Evolutionary conservation across 2,329 filamentous ascomycete species (phyloP).

Genomic region (Cytospora mali): DNA sequence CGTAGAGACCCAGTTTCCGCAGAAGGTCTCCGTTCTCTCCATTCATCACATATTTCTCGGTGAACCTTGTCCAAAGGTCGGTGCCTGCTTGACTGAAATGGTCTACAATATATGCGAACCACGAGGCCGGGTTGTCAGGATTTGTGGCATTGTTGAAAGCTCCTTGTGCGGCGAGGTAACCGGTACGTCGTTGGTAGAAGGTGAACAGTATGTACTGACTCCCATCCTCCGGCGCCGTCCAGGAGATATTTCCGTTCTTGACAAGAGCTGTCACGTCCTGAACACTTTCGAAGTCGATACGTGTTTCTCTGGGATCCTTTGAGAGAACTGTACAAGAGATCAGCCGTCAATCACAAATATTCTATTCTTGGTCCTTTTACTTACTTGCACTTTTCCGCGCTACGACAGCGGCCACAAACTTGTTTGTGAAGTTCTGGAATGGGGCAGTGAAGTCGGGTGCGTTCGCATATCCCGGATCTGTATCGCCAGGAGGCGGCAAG

Average conservation of each 20-base stretch:
- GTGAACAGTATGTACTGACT: slow-evolving; percentile 8
- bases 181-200: slow-evolving; percentile 16
- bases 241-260: slow-evolving; percentile 9
- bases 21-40: slow-evolving; percentile 19
- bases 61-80: slow-evolving; percentile 15
- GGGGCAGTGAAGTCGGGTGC: slow-evolving; percentile 11
- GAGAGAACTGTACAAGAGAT: neutral
- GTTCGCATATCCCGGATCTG: slow-evolving; percentile 13
- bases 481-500: slow-evolving; percentile 8
- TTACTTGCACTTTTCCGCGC: slow-evolving; percentile 8
- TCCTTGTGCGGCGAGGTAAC: slow-evolving; percentile 19
- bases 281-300: slow-evolving; percentile 8
- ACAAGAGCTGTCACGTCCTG: slow-evolving; percentile 13
- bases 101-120: slow-evolving; percentile 19
- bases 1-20: slow-evolving; percentile 12
- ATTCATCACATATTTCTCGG: slow-evolving; percentile 20
- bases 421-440: slow-evolving; percentile 15
- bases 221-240: slow-evolving; percentile 11
- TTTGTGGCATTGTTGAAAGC: slow-evolving; percentile 19
- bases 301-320: slow-evolving; percentile 8
- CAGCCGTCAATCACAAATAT: neutral
- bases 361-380: neutral
- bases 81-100: slow-evolving; percentile 20
- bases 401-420: slow-evolving; percentile 16
- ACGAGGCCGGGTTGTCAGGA: slow-evolving; percentile 19